These are phyloP conservation scores for Pythium periplocum DNA, from an alignment of 352 stramenopile species.

Conservation along the genomic window DNA sequence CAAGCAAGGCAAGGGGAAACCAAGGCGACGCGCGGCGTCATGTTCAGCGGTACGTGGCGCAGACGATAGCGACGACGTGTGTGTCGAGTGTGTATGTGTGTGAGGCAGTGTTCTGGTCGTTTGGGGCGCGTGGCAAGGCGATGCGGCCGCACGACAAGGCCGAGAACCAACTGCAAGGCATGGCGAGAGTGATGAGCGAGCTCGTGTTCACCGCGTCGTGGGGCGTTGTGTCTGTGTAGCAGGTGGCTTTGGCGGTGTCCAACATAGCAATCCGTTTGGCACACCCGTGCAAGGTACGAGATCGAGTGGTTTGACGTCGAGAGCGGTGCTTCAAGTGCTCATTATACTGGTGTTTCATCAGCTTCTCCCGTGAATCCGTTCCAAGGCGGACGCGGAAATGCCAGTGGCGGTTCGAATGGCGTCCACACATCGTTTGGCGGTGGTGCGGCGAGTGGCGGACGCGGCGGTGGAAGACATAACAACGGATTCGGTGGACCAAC, in stretches of 20 bases:
- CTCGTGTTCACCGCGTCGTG: conserved; percentile 1
- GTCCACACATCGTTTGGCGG: background rate
- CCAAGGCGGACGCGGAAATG: conserved; percentile 8
- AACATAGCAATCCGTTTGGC: conserved; percentile 13
- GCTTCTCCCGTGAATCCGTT: conserved; percentile 17
- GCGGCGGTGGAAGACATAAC: background rate
- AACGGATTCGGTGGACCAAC: conserved; percentile 1
- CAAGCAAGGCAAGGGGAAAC: conserved; percentile 4
- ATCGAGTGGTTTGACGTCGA: conserved; percentile 3
- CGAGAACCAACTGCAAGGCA: background rate
- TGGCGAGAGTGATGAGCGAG: conserved; percentile 1
- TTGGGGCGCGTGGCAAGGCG: too few species aligned
- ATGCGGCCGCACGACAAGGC: too few species aligned
- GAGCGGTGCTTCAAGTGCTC: background rate
- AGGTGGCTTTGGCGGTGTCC: conserved; percentile 17
- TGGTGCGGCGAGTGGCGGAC: background rate
- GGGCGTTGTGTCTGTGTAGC: background rate
- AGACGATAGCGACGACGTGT: too few species aligned
- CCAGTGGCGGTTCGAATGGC: conserved; percentile 1
- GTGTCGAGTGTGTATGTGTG: conserved; percentile 5
- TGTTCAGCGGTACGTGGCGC: conserved; percentile 11
- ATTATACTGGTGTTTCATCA: background rate
- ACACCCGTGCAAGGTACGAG: conserved; percentile 12
- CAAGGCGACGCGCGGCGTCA: conserved; percentile 3
- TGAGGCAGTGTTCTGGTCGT: background rate